Evolutionary conservation across 2,329 filamentous ascomycete species (phyloP).

Genomic region (Huntiella moniliformis): DNA sequence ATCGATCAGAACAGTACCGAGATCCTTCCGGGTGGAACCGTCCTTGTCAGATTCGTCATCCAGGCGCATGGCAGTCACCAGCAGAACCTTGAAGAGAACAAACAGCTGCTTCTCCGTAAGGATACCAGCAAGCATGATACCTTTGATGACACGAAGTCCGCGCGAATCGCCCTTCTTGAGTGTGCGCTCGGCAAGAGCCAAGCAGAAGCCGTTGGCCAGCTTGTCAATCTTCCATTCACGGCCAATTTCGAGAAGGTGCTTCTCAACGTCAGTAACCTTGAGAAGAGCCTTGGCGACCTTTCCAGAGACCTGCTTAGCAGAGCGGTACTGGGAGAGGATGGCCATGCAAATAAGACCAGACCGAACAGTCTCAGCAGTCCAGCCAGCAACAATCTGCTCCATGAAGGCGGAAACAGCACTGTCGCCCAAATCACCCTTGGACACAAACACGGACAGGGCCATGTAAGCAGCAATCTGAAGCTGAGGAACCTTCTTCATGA

Average conservation of each 20-base stretch:
- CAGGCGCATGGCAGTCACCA: conserved; percentile 40
- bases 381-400: conserved; percentile 67
- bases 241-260: conserved; percentile 40
- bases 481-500: conserved; percentile 56
- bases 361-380: conserved; percentile 52
- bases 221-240: conserved; percentile 50
- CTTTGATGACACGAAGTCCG: conserved; percentile 39
- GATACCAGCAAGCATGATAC: conserved; percentile 39
- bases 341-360: conserved; percentile 64
- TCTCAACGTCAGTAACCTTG: conserved; percentile 41
- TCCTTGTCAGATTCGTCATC: conserved; percentile 34
- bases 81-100: conserved; percentile 46
- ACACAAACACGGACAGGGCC: conserved; percentile 68
- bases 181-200: conserved; percentile 44
- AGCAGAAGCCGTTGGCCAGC: conserved; percentile 51
- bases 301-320: conserved; percentile 47
- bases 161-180: conserved; percentile 38
- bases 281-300: conserved; percentile 51
- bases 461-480: conserved; percentile 81
- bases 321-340: conserved; percentile 64
- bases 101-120: conserved; percentile 43
- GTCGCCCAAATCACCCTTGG: conserved; percentile 65
- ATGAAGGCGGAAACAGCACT: conserved; percentile 68
- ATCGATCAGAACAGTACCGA: conserved; percentile 47
- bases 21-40: conserved; percentile 38